Evolutionary conservation across 495 filamentous ascomycete species (phyloP), one percentile per base, ranked within the genome.

Genomic region (Penicillium cosmopolitanum): DNA sequence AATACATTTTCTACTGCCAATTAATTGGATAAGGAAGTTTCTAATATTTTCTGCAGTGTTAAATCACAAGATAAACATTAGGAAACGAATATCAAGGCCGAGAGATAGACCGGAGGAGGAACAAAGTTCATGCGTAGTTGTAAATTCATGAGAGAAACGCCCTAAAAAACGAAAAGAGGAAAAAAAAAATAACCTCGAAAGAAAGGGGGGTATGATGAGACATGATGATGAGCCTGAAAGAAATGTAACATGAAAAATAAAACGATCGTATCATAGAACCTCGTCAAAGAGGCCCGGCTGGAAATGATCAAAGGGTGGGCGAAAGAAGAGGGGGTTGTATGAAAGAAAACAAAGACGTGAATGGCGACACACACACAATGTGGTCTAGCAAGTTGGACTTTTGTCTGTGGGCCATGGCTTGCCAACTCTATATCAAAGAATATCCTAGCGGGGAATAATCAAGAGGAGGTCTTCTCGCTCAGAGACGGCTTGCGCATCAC

Each of bases 401-500:
- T 21, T 21, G 21, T 21, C 21, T 21, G 21, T 21, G 21, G 21
- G 21, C 3, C 21, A 21, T 21, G 21, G 21, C 3, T 21, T 21
- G 21, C 21, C 21, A 21, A 21, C 21, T 21, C 21, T 21, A 21
- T 21, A 21, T 21, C 21, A 21, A 21, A 21, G 21, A 3, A 21
- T 21, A 21, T 21, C 21, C 3, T 3, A 21, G 21, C 21, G 21
- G 21, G 21, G 21, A 3, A 21, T 21, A 21, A 28, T 28, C 25
- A 28, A 28, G 25, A 28, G 25, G 25, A 28, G 6, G 68, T 56
- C 66, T 84, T 84, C 66, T 84, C 82, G 44, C 65, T 76, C 62
- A 81, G 64, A 53, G 79, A 79, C 7, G 80, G 77, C 64, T 82
- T 79, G 60, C 87, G 85, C 84, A 96, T 94, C 56, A 90, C 86